These are phyloP conservation scores for Colletotrichum eleusines DNA, from an alignment of 2,329 filamentous ascomycete species.

Conservation along the genomic window DNA sequence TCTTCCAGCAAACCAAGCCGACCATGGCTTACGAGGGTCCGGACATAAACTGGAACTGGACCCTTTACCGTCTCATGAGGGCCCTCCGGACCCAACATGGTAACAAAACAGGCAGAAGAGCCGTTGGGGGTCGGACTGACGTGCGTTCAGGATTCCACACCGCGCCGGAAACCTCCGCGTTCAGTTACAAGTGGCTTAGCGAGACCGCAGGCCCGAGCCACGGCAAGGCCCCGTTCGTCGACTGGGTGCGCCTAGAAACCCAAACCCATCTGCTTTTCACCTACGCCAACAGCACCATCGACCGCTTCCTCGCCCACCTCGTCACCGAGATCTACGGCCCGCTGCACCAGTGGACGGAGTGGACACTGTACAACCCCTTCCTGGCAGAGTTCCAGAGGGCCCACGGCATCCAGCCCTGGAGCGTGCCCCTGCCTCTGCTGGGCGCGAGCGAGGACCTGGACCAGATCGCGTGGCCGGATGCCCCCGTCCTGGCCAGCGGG, in stretches of 20 bases:
- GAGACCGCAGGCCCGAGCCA: not conserved
- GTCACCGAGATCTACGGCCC: slow-evolving; percentile 8
- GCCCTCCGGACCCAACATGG: slow-evolving; percentile 1
- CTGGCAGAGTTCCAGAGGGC: slow-evolving; percentile 11
- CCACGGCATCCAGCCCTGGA: not conserved
- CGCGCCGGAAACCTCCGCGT: not conserved
- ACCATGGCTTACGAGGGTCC: not conserved
- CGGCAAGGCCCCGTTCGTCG: slow-evolving; percentile 1
- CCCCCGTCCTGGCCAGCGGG: not conserved
- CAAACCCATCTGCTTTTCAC: not conserved
- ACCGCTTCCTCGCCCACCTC: slow-evolving; percentile 8
- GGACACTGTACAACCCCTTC: slow-evolving; percentile 19
- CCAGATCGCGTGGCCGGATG: slow-evolving; percentile 6
- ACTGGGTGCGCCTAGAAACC: slow-evolving; percentile 17
- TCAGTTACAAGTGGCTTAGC: slow-evolving; percentile 9
- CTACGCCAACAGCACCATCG: not conserved
- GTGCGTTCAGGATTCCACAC: not conserved
- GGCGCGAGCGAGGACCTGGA: slow-evolving; percentile 1
- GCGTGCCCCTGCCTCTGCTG: not conserved
- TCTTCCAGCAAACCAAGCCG: not conserved
- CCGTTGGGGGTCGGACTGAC: not conserved
- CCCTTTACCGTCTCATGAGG: slow-evolving; percentile 5
- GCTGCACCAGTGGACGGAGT: not conserved
- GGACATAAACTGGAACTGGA: slow-evolving; percentile 1
- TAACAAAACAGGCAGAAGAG: not conserved